phyloP scores from a whole-genome alignment of 495 filamentous ascomycete genomes.

The Penicillium paradoxum region DNA sequence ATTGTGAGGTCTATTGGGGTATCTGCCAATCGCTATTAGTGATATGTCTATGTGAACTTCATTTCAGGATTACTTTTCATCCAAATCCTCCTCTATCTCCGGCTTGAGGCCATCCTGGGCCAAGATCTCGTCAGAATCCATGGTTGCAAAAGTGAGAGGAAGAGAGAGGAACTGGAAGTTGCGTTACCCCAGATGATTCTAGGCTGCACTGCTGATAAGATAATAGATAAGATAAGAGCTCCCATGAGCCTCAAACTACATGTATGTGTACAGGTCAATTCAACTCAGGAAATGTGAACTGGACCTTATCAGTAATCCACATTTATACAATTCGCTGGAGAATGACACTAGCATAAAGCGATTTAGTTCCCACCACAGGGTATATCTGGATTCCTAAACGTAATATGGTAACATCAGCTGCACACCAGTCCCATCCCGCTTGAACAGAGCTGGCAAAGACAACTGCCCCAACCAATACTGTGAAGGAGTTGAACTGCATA shows the following conservation, averaged over 20 bases:
- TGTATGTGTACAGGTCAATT: too few relatives aligned
- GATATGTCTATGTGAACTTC: background rate
- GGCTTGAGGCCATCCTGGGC: constrained; percentile 2
- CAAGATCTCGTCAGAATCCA: constrained; percentile 47
- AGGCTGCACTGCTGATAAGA: constrained; percentile 35
- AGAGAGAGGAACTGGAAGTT: constrained; percentile 20
- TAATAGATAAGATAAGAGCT: constrained; percentile 10
- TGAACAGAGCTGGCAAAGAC: background rate
- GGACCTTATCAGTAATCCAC: background rate
- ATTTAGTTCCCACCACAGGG: background rate
- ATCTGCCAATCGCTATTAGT: constrained; percentile 47
- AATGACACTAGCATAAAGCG: background rate
- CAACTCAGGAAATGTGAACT: background rate
- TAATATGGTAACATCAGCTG: background rate
- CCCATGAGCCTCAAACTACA: too few relatives aligned
- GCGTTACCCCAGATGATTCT: constrained; percentile 18
- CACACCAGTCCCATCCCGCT: background rate
- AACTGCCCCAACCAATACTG: background rate
- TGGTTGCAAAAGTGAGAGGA: constrained; percentile 21
- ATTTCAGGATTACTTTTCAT: constrained; percentile 52
- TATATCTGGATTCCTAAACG: background rate
- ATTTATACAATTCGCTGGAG: background rate
- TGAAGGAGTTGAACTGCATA: background rate
- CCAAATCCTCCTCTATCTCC: constrained; percentile 53
- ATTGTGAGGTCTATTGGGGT: constrained; percentile 81